Conservation (phyloP, 345 rosid species). For the Hirschfeldia incana region DNA sequence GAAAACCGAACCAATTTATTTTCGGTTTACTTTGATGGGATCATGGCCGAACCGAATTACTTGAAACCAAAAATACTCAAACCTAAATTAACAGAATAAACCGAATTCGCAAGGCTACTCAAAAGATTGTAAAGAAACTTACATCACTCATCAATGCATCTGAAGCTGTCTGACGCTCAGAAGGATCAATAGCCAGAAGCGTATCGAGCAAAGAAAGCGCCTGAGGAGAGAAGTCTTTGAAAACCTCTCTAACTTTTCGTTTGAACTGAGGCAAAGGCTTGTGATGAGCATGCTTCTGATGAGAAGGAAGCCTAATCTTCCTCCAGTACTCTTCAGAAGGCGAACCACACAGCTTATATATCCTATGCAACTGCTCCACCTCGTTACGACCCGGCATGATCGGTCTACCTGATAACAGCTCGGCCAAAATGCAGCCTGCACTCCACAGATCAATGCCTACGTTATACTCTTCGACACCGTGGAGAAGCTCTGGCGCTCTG, state of each 20-base stretch:
- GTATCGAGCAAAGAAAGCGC: slow-evolving; percentile 78
- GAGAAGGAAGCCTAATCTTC: slow-evolving; percentile 70
- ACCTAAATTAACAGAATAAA: too few species aligned
- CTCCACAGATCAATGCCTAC: slow-evolving; percentile 95
- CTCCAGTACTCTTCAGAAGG: slow-evolving; percentile 97
- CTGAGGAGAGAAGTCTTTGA: slow-evolving; percentile 75
- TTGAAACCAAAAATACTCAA: neutral
- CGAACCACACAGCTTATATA: slow-evolving; percentile 91
- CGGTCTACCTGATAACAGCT: slow-evolving; percentile 89
- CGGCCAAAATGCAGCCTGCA: slow-evolving; percentile 96
- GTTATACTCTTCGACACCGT: slow-evolving; percentile 81
- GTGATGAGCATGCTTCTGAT: slow-evolving; percentile 58
- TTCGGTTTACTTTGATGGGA: neutral
- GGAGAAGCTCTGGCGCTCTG: slow-evolving; percentile 97
- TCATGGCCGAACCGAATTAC: neutral
- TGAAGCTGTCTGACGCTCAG: slow-evolving; percentile 83
- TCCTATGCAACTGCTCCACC: slow-evolving; percentile 93
- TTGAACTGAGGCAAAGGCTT: slow-evolving; percentile 79
- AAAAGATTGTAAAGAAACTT: slow-evolving; percentile 29
- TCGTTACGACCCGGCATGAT: slow-evolving; percentile 95
- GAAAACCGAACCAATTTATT: too few species aligned
- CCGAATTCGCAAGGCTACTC: neutral
- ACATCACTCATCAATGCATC: slow-evolving; percentile 80
- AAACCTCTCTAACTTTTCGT: slow-evolving; percentile 69
- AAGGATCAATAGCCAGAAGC: slow-evolving; percentile 89